Conservation (phyloP, 352 stramenopile genomes). For the Phytophthora constricta region DNA sequence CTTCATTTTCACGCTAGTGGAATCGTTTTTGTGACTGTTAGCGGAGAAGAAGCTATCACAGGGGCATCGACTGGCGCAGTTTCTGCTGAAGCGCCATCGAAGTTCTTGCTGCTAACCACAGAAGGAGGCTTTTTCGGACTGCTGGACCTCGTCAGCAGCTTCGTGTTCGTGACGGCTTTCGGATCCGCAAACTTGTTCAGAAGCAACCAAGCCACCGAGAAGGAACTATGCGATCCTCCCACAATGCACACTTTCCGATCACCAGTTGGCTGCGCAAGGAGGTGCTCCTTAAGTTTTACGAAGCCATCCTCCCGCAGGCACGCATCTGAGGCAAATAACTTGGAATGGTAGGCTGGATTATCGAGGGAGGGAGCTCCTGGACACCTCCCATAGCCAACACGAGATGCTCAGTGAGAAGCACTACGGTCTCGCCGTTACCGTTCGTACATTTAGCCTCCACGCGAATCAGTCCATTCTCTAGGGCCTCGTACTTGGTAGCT, state of each 20-base stretch:
- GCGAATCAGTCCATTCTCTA: conserved; percentile 56
- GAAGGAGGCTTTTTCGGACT: conserved; percentile 16
- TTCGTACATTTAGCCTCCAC: conserved; percentile 41
- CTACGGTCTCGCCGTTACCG: conserved; percentile 35
- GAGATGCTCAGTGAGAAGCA: conserved; percentile 67
- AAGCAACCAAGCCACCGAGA: conserved; percentile 83
- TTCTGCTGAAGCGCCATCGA: too few relatives aligned
- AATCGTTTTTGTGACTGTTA: conserved; percentile 27
- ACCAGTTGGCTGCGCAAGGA: conserved; percentile 32
- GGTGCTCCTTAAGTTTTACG: conserved; percentile 45
- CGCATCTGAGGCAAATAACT: conserved; percentile 72
- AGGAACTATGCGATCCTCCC: conserved; percentile 86
- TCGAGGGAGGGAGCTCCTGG: conserved; percentile 53
- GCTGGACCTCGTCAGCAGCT: background rate
- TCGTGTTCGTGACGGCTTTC: conserved; percentile 12
- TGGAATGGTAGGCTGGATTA: conserved; percentile 45
- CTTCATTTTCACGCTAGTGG: conserved; percentile 23
- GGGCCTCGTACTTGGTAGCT: conserved; percentile 53
- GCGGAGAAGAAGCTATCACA: conserved; percentile 15
- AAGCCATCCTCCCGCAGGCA: conserved; percentile 75
- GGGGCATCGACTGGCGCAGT: conserved; percentile 22
- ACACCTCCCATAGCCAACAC: conserved; percentile 71
- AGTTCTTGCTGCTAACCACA: conserved; percentile 9
- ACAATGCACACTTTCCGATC: conserved; percentile 83
- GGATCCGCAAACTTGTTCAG: conserved; percentile 62